Evolutionary conservation across 345 rosid species (phyloP), one percentile per base, ranked within the genome.

Genomic region (Sisymbrium altissimum): DNA sequence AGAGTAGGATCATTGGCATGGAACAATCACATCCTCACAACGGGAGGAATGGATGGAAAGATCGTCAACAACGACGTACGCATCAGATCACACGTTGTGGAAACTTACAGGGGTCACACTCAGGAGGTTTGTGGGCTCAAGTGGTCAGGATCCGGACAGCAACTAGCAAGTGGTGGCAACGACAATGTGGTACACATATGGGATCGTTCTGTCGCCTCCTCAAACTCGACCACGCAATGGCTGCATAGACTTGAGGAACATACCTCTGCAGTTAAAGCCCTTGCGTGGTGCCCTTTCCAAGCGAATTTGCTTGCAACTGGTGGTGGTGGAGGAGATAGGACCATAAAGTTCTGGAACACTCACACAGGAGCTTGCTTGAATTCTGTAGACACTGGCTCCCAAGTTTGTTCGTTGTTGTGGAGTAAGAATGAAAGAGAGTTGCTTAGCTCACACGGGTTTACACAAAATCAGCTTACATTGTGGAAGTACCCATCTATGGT

Each of bases 111-210:
- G 1, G 86, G 86, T 25, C 85, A 85, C 74, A 68, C 55, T 5
- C 86, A 85, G 36, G 86, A 81, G 25, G 72, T 85, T 2, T 85
- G 88, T 63, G 88, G 88, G 10, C 72, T 83, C 0, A 85, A 83
- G 70, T 85, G 88, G 88, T 85, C 88, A 45, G 85, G 72, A 39
- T 85, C 88, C 21, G 83, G 86, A 32, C 80, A 75, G 25, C 83
- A 85, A 29, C 78, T 85, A 61, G 86, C 88, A 0, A 85, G 86
- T 52, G 88, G 88, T 71, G 73, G 81, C 52, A 72, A 78, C 29
- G 81, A 78, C 70, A 72, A 72, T 19, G 64, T 78, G 15, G 77
- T 85, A 11, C 79, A 75, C 65, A 77, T 85, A 55, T 85, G 88
- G 88, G 88, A 85, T 68, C 79, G 83, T 44, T 78, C 82, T 9